These are phyloP conservation scores for Hypomontagnella submonticulosa DNA, from an alignment of 495 filamentous ascomycete genomes.

Conservation along the genomic window DNA sequence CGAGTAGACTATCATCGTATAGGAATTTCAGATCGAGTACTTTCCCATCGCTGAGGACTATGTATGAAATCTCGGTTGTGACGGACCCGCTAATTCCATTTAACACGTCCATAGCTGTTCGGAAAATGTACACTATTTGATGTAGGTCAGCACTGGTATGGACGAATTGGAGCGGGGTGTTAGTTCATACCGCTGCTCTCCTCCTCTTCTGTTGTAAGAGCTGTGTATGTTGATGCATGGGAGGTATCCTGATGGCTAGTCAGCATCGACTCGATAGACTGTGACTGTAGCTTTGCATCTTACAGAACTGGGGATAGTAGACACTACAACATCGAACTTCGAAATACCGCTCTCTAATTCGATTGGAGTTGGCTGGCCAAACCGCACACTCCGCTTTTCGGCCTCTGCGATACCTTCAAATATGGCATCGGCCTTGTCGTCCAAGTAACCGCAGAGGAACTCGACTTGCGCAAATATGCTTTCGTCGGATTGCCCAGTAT, in stretches of 20 bases:
- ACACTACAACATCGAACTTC: slow-evolving; percentile 53
- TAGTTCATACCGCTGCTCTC: slow-evolving; percentile 35
- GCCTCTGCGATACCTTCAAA: slow-evolving; percentile 66
- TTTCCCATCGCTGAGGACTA: slow-evolving; percentile 54
- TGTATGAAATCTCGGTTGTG: slow-evolving; percentile 44
- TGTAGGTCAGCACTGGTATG: not conserved
- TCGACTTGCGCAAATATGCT: slow-evolving; percentile 55
- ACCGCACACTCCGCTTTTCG: slow-evolving; percentile 63
- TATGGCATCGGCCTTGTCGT: slow-evolving; percentile 51
- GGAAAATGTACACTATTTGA: slow-evolving; percentile 59
- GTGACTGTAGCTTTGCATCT: slow-evolving; percentile 25
- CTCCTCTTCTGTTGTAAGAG: slow-evolving; percentile 39
- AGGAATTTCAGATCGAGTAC: slow-evolving; percentile 64
- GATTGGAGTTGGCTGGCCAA: slow-evolving; percentile 57
- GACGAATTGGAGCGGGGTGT: not conserved
- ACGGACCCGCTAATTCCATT: slow-evolving; percentile 56
- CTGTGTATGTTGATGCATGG: slow-evolving; percentile 50
- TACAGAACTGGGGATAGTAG: slow-evolving; percentile 42
- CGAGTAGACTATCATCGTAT: slow-evolving; percentile 54
- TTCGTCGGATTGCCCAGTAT: slow-evolving; percentile 51
- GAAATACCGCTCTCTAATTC: slow-evolving; percentile 51
- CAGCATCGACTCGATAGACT: slow-evolving; percentile 14
- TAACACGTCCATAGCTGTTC: slow-evolving; percentile 50
- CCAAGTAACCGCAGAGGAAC: slow-evolving; percentile 59
- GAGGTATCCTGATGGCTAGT: slow-evolving; percentile 46